Evolutionary conservation across 2,329 filamentous ascomycete genomes (phyloP).

Genomic region (Fusarium equiseti): DNA sequence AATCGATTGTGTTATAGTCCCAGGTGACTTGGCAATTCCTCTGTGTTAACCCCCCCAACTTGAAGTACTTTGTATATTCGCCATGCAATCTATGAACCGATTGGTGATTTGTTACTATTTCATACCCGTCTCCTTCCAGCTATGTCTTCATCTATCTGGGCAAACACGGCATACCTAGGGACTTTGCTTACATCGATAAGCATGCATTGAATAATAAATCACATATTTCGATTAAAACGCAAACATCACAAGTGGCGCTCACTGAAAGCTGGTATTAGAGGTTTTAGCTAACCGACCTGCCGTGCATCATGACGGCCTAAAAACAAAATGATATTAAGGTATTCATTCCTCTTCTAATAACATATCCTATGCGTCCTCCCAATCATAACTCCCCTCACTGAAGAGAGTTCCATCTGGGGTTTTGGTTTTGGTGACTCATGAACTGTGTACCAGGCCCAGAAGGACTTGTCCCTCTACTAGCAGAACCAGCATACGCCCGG

Average conservation of each 20-base stretch:
- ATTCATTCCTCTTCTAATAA: not conserved
- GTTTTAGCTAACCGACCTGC: slow-evolving; percentile 10
- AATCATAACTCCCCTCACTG: slow-evolving; percentile 51
- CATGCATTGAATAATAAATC: not conserved
- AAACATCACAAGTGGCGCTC: not conserved
- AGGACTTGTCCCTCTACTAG: slow-evolving; percentile 65
- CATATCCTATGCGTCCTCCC: not conserved
- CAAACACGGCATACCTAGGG: not conserved
- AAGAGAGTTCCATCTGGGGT: slow-evolving; percentile 60
- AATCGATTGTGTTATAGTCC: slow-evolving; percentile 52
- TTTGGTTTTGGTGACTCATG: slow-evolving; percentile 54
- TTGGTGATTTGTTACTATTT: slow-evolving; percentile 9
- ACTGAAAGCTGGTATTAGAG: slow-evolving; percentile 1
- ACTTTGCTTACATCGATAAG: not conserved
- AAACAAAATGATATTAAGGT: slow-evolving; percentile 25
- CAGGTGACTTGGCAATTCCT: slow-evolving; percentile 43
- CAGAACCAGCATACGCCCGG: slow-evolving; percentile 53
- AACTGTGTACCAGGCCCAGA: slow-evolving; percentile 56
- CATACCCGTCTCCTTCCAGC: not conserved
- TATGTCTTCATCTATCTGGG: not conserved
- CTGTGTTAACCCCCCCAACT: slow-evolving; percentile 42
- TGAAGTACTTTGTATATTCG: slow-evolving; percentile 38
- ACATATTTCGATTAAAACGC: not conserved
- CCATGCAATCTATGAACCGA: slow-evolving; percentile 2
- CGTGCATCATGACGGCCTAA: slow-evolving; percentile 10